Conservation (phyloP, 805 yeast genomes). For the Monosporozyma solicola region DNA sequence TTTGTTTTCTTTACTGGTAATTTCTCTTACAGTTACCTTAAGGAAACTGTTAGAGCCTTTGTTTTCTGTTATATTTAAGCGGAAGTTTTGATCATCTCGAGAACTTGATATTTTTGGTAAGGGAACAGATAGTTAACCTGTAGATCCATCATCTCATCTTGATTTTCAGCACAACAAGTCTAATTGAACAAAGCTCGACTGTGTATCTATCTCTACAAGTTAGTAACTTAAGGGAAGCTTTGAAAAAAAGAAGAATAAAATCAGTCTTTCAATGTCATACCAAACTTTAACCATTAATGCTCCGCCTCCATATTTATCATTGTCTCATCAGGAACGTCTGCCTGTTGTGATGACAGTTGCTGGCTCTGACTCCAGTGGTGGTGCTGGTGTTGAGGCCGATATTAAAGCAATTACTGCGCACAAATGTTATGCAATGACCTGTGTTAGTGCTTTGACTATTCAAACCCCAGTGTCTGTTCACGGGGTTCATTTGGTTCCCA, state of each 20-base stretch:
- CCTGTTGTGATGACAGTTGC: slow-evolving; percentile 44
- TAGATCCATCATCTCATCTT: not conserved
- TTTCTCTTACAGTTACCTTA: not conserved
- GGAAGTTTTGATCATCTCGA: not conserved
- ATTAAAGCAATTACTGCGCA: slow-evolving; percentile 69
- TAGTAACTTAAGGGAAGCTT: not conserved
- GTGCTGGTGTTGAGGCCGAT: slow-evolving; percentile 90
- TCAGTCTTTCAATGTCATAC: slow-evolving; percentile 7
- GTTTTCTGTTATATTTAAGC: not conserved
- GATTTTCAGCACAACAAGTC: not conserved
- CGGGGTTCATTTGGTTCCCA: slow-evolving; percentile 36
- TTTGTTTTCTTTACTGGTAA: not conserved
- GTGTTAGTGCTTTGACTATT: slow-evolving; percentile 71
- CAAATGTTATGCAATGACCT: slow-evolving; percentile 66
- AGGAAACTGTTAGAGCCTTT: not conserved
- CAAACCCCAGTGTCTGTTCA: slow-evolving; percentile 50
- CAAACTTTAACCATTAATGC: slow-evolving; percentile 17
- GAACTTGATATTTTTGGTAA: not conserved
- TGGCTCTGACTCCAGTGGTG: slow-evolving; percentile 82
- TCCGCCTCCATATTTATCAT: slow-evolving; percentile 26
- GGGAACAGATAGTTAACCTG: not conserved
- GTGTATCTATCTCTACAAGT: not conserved
- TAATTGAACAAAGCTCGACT: not conserved
- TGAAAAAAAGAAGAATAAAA: not conserved
- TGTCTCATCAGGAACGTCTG: slow-evolving; percentile 21